phyloP scores from a whole-genome alignment of 2,329 filamentous ascomycete species.

The Verticillium alfalfae region DNA sequence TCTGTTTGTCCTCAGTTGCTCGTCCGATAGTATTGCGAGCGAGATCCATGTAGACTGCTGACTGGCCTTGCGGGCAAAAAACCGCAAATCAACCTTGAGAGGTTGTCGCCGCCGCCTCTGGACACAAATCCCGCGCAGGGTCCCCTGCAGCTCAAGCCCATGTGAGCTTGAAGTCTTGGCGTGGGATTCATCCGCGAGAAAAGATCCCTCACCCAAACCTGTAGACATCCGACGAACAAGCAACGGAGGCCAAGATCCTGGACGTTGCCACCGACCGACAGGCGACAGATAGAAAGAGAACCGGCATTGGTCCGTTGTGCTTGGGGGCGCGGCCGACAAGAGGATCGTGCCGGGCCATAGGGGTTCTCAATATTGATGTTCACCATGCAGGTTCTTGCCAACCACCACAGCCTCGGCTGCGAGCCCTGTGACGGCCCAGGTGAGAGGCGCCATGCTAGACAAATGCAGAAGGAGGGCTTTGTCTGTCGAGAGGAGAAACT shows the following conservation, averaged over 20 bases:
- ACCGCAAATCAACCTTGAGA: neutral
- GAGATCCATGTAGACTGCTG: neutral
- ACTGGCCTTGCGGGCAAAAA: neutral
- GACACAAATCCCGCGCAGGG: neutral
- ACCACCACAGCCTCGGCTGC: neutral
- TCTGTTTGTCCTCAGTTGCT: neutral
- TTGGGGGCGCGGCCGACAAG: neutral
- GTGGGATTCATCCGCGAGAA: neutral
- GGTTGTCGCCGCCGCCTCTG: neutral
- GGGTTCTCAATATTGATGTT: slow-evolving; percentile 1
- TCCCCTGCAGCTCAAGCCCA: neutral
- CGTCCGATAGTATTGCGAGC: neutral
- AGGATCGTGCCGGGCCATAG: neutral
- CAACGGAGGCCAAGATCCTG: neutral
- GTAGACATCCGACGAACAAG: neutral
- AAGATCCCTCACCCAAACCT: neutral
- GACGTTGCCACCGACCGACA: neutral
- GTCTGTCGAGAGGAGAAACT: neutral
- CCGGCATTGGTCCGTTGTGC: neutral
- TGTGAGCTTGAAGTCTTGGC: neutral
- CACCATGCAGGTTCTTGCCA: neutral
- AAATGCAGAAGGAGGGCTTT: neutral
- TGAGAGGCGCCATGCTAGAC: neutral
- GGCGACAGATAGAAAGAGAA: neutral
- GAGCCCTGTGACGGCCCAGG: neutral